phyloP scores from a whole-genome alignment of 2,329 filamentous ascomycete species.

The Colletotrichum gloeosporioides region DNA sequence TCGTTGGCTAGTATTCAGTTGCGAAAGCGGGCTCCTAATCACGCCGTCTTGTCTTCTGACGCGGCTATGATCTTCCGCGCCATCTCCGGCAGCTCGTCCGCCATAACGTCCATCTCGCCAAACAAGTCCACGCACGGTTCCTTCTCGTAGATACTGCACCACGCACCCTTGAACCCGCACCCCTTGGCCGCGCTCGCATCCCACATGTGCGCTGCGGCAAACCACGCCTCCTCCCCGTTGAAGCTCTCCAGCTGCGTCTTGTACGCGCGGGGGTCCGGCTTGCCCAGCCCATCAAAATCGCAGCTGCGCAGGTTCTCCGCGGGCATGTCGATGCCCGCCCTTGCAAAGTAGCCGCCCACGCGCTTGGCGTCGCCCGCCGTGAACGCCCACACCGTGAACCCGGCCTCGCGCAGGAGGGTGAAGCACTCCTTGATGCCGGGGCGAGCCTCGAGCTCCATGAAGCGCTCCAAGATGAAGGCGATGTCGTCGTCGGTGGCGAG shows the following conservation, averaged over 20 bases:
- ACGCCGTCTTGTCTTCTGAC: constrained; percentile 8
- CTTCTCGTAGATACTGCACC: constrained; percentile 57
- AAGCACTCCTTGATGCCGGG: constrained; percentile 47
- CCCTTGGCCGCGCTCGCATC: constrained; percentile 58
- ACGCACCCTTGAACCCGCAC: constrained; percentile 58
- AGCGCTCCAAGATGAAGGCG: constrained; percentile 41
- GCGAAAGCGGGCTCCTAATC: not conserved
- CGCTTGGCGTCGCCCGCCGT: constrained; percentile 56
- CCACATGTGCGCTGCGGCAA: constrained; percentile 66
- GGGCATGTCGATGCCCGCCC: constrained; percentile 53
- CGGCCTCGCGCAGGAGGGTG: constrained; percentile 43
- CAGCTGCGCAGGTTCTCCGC: constrained; percentile 56
- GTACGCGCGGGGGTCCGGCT: constrained; percentile 55
- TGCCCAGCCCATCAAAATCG: constrained; percentile 51
- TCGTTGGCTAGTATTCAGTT: not conserved
- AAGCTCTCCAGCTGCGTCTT: constrained; percentile 46
- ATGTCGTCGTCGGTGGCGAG: constrained; percentile 49
- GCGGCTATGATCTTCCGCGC: constrained; percentile 43
- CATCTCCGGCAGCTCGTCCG: constrained; percentile 51
- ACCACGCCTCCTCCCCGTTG: constrained; percentile 50
- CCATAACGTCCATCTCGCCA: constrained; percentile 56
- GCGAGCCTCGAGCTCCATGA: constrained; percentile 39
- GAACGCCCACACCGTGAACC: constrained; percentile 59
- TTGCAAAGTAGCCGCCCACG: constrained; percentile 58
- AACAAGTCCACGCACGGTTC: constrained; percentile 56